These are phyloP conservation scores for Kluyveromyces dobzhanskii DNA, from an alignment of 805 yeast genomes.

Conservation along the genomic window DNA sequence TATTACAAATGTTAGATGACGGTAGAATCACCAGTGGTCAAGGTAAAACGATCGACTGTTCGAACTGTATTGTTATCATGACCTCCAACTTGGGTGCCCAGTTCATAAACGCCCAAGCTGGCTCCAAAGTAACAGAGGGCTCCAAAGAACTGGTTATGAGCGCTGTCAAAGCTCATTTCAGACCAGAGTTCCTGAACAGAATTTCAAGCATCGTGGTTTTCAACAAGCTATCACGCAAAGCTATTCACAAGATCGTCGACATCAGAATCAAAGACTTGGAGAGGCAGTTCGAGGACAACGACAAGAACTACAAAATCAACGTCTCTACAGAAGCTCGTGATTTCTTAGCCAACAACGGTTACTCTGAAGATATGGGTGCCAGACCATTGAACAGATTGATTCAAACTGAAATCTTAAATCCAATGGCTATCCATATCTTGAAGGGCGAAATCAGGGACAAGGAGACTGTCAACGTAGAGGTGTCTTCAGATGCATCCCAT, in stretches of 20 bases:
- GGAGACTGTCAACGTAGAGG: conserved; percentile 66
- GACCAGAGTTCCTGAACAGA: conserved; percentile 96
- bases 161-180: conserved; percentile 79
- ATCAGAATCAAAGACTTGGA: conserved; percentile 82
- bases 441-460: conserved; percentile 83
- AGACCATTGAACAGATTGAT: conserved; percentile 91
- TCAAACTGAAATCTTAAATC: conserved; percentile 80
- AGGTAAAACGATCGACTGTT: conserved; percentile 89
- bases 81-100: conserved; percentile 97
- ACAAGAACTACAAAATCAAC: conserved; percentile 64
- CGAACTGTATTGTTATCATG: conserved; percentile 89
- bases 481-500: conserved; percentile 29
- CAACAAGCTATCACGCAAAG: conserved; percentile 85
- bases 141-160: conserved; percentile 76
- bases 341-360: conserved; percentile 78
- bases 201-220: conserved; percentile 88
- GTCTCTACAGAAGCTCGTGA: conserved; percentile 73
- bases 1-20: conserved; percentile 89
- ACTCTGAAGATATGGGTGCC: conserved; percentile 91
- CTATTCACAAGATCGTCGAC: conserved; percentile 85
- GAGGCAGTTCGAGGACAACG: conserved; percentile 74
- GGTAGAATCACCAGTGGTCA: conserved; percentile 93
- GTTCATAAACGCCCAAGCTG: conserved; percentile 61
- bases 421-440: conserved; percentile 78
- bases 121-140: conserved; percentile 53